A percentile compares a stretch with the other conserved stretches of the same genome.
Conservation (phyloP, 2,329 filamentous ascomycete genomes). For the Raffaelea deltoideospora region DNA sequence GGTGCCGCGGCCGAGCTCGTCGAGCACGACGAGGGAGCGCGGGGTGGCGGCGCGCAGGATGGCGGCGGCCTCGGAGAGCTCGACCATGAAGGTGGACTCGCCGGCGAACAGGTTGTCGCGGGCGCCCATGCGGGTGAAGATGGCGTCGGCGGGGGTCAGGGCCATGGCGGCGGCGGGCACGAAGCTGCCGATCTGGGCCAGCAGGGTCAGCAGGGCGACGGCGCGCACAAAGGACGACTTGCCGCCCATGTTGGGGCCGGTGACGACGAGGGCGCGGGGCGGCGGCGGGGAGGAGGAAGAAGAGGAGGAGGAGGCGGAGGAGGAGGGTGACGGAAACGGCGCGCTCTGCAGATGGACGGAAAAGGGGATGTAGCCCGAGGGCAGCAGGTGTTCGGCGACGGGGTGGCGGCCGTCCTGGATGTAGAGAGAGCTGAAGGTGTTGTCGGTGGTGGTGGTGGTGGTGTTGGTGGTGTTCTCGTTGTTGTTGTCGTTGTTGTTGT, state of each 20-base stretch:
- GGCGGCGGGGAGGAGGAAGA: background rate
- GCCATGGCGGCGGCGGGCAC: constrained; percentile 64
- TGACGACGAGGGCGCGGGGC: constrained; percentile 61
- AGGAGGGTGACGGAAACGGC: constrained; percentile 15
- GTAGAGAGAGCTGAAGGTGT: constrained; percentile 28
- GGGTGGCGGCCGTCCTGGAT: constrained; percentile 72
- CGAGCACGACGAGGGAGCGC: constrained; percentile 74
- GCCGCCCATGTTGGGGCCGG: constrained; percentile 96
- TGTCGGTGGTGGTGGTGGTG: constrained; percentile 7
- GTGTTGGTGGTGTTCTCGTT: constrained; percentile 27
- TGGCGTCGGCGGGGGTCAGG: constrained; percentile 75
- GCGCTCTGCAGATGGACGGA: constrained; percentile 56
- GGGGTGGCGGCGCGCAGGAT: constrained; percentile 83
- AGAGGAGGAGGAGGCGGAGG: background rate
- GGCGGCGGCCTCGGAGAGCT: constrained; percentile 79
- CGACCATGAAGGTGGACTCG: constrained; percentile 96
- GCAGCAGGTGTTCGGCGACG: constrained; percentile 83
- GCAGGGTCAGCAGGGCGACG: constrained; percentile 78
- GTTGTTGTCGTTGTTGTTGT: constrained; percentile 18
- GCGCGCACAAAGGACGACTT: constrained; percentile 96
- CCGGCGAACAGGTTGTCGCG: constrained; percentile 92
- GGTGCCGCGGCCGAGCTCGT: constrained; percentile 87
- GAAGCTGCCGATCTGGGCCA: constrained; percentile 89
- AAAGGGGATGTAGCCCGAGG: constrained; percentile 84
- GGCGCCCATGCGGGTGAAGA: constrained; percentile 91